Percentiles rank a stretch among this genome's conserved stretches.
Conservation (phyloP, 2,329 filamentous ascomycete species). For the Pyrenophora seminiperda region DNA sequence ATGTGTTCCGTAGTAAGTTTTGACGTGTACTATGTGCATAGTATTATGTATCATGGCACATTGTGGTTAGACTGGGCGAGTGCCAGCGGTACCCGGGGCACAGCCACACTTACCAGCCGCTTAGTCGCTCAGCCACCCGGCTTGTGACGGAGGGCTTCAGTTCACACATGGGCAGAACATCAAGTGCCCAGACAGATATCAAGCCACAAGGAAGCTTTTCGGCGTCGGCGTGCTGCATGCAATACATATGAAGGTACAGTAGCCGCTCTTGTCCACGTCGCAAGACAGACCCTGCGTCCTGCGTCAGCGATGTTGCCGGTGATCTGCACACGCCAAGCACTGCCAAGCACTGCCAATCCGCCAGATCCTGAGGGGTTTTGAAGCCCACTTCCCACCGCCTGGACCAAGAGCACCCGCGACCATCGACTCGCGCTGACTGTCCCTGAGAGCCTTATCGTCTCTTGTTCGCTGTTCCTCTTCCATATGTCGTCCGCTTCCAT, state of each 20-base stretch:
- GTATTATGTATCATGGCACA: neutral
- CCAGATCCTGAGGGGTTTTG: constrained; percentile 24
- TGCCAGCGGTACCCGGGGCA: constrained; percentile 18
- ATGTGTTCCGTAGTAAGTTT: neutral
- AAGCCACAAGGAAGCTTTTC: neutral
- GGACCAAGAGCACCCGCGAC: constrained; percentile 33
- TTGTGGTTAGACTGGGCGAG: constrained; percentile 4
- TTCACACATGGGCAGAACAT: too few species aligned
- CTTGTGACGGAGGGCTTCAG: neutral
- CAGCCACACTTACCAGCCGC: constrained; percentile 22
- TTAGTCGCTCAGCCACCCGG: constrained; percentile 16
- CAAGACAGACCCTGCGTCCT: neutral
- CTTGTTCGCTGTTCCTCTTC: constrained; percentile 28
- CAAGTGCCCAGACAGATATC: neutral
- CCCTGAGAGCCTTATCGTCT: constrained; percentile 25
- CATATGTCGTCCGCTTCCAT: constrained; percentile 45
- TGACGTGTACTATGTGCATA: too few species aligned
- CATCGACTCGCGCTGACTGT: constrained; percentile 43
- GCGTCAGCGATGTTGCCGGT: constrained; percentile 9
- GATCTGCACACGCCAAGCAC: constrained; percentile 21
- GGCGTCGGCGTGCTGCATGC: neutral
- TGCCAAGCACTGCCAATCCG: constrained; percentile 27
- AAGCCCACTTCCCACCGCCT: constrained; percentile 23
- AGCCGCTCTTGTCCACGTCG: neutral
- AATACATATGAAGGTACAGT: neutral